Evolutionary conservation across 2,329 filamentous ascomycete genomes (phyloP), one percentile per base, ranked within the genome.

Genomic region (Trichoderma polysporum): DNA sequence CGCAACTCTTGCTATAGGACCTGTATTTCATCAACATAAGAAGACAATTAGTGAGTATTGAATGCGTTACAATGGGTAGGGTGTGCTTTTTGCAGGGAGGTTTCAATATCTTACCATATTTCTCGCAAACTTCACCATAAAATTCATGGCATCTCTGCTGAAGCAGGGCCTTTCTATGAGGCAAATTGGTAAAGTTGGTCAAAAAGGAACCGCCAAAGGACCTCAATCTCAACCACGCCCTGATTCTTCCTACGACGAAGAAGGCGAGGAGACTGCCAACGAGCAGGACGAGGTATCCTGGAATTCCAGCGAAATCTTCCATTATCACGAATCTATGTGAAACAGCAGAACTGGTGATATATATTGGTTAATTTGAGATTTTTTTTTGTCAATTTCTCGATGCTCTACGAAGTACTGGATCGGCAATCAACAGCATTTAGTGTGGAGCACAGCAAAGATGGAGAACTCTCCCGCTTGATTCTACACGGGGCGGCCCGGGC

Each of bases 1-100:
- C 0, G 81, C 83, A 67, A 72, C 69, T 2, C 75, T 71, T 0
- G 79, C 80, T 65, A 71, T 69, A 4, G 66, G 69, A 2, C 69
- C 69, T 70, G 56, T 17, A 22, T 15, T 27, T 29, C 1, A 45
- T 12, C n/a, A 19, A 57, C 15, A 25, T 4, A 15, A 17, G 5
- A 19, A 41, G 29, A n/a, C 25, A n/a, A 31, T 37, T 37, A 62
- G 39, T 29, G n/a, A 27, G 35, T 7, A 37, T 15, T 10, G 6
- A 29, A 17, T 10, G 9, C 3, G n/a, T 29, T 17, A 7, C 6
- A 5, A 6, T 1, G 1, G 25, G 1, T 19, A 19, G 3, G 4
- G 25, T 45, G 9, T 45, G n/a, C 12, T 29, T 17, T 15, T 22
- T 45, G 5, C 25, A 29, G 45, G 49, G 8, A 7, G n/a, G 29